These are phyloP conservation scores for Infundibulicybe gibba DNA, from an alignment of 768 basidiomycete species.

Conservation along the genomic window DNA sequence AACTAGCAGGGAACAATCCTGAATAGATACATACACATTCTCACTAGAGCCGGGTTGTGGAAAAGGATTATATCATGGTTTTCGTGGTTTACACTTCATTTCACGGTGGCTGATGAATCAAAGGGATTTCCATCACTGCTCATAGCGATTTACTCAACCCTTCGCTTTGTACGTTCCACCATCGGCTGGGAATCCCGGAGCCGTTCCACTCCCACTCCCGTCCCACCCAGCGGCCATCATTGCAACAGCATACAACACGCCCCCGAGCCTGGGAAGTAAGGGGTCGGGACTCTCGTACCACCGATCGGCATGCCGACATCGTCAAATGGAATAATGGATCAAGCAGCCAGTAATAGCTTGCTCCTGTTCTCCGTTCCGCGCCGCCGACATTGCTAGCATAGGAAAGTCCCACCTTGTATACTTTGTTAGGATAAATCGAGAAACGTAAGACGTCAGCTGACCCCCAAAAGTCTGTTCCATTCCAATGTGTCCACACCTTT, in stretches of 20 bases:
- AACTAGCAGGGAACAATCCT: background rate
- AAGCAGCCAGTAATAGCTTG: constrained; percentile 52
- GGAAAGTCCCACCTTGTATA: constrained; percentile 55
- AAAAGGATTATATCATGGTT: too few species aligned
- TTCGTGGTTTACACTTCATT: too few species aligned
- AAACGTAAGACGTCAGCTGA: constrained; percentile 17
- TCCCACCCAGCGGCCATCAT: constrained; percentile 65
- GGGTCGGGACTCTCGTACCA: constrained; percentile 49
- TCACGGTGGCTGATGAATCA: too few species aligned
- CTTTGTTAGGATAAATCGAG: background rate
- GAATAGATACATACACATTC: too few species aligned
- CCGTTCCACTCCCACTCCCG: constrained; percentile 26
- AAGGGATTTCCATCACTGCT: too few species aligned
- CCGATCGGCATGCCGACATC: constrained; percentile 60
- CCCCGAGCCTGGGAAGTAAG: constrained; percentile 58
- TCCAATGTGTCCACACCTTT: constrained; percentile 54
- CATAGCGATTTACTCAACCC: constrained; percentile 30
- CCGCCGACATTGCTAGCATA: constrained; percentile 61
- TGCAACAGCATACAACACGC: constrained; percentile 46
- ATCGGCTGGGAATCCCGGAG: constrained; percentile 37
- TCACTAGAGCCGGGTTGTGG: too few species aligned
- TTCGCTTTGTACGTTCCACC: constrained; percentile 35
- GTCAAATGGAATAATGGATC: constrained; percentile 54
- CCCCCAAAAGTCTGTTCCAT: constrained; percentile 52
- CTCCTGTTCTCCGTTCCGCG: constrained; percentile 43